Percentiles rank a stretch among this genome's conserved stretches.
Evolutionary conservation across 495 filamentous ascomycete species (phyloP).

Genomic region (Letharia lupina): DNA sequence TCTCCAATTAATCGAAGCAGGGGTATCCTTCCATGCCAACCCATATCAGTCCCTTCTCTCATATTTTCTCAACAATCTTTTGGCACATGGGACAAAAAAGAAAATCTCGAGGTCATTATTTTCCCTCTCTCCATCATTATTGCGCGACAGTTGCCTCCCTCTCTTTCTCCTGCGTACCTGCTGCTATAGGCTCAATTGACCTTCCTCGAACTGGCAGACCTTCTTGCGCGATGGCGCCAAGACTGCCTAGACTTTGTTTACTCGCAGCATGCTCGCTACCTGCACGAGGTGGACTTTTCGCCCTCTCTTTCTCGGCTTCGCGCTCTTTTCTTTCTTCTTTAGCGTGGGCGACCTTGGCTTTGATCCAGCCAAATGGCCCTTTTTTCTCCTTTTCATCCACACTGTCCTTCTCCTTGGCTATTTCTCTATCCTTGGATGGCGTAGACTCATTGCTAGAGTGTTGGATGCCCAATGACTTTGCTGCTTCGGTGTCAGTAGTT

Average conservation of each 20-base stretch:
- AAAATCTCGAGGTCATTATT: neutral
- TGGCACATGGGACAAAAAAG: neutral
- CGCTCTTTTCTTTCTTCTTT: slow-evolving; percentile 59
- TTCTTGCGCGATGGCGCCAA: slow-evolving; percentile 24
- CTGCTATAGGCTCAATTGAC: slow-evolving; percentile 12
- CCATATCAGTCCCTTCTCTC: neutral
- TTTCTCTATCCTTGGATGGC: slow-evolving; percentile 30
- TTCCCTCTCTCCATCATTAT: neutral
- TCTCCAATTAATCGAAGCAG: slow-evolving; percentile 8
- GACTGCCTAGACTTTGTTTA: slow-evolving; percentile 24
- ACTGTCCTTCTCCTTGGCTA: slow-evolving; percentile 26
- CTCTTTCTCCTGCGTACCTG: slow-evolving; percentile 9
- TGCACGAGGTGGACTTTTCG: slow-evolving; percentile 43
- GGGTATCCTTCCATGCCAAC: slow-evolving; percentile 11
- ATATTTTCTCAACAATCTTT: slow-evolving; percentile 3
- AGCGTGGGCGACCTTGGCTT: slow-evolving; percentile 71
- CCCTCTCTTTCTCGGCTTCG: slow-evolving; percentile 44
- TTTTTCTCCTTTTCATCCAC: slow-evolving; percentile 48
- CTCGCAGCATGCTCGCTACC: slow-evolving; percentile 16
- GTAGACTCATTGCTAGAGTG: slow-evolving; percentile 31
- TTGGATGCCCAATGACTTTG: slow-evolving; percentile 24
- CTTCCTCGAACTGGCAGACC: slow-evolving; percentile 8
- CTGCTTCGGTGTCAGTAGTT: slow-evolving; percentile 32
- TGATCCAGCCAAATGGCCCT: slow-evolving; percentile 75
- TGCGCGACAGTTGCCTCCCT: slow-evolving; percentile 1